phyloP scores from a whole-genome alignment of 371 early-diverging fungal species.

The Syncephalis plumigaleata region DNA sequence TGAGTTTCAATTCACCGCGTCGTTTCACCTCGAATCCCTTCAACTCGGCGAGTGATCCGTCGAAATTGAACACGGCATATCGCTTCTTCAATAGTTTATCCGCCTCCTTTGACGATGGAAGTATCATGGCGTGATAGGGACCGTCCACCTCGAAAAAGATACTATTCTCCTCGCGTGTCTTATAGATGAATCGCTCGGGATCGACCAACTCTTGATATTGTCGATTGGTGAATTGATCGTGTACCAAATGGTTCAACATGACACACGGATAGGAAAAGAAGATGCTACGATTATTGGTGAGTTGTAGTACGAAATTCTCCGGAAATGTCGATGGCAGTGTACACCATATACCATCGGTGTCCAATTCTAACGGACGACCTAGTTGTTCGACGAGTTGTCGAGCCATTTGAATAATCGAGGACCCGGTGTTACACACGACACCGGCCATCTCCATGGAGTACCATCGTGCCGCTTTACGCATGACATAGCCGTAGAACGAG shows the following conservation, averaged over 20 bases:
- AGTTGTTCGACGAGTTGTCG: slow-evolving; percentile 84
- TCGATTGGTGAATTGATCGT: slow-evolving; percentile 93
- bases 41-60: slow-evolving; percentile 92
- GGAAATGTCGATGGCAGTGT: slow-evolving; percentile 91
- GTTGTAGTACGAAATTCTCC: slow-evolving; percentile 71
- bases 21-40: slow-evolving; percentile 99
- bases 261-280: slow-evolving; percentile 90
- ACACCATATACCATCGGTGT: slow-evolving; percentile 99
- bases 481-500: slow-evolving; percentile 99
- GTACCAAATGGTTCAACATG: slow-evolving; percentile 96
- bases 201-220: slow-evolving; percentile 81
- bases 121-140: slow-evolving; percentile 98
- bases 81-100: slow-evolving; percentile 97
- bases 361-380: slow-evolving; percentile 95
- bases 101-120: slow-evolving; percentile 95
- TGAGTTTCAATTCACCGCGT: slow-evolving; percentile 96
- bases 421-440: slow-evolving; percentile 95
- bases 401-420: slow-evolving; percentile 95
- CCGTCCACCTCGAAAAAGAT: slow-evolving; percentile 99
- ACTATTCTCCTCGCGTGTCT: slow-evolving; percentile 74
- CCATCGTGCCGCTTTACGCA: slow-evolving; percentile 99
- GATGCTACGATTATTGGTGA: slow-evolving; percentile 56
- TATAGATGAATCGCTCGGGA: slow-evolving; percentile 42
- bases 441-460: slow-evolving; percentile 99
- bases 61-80: slow-evolving; percentile 95